Percentiles rank a stretch among this genome's conserved stretches.
Conservation (phyloP, 1,284 basidiomycete species). For the Caloboletus inedulis region DNA sequence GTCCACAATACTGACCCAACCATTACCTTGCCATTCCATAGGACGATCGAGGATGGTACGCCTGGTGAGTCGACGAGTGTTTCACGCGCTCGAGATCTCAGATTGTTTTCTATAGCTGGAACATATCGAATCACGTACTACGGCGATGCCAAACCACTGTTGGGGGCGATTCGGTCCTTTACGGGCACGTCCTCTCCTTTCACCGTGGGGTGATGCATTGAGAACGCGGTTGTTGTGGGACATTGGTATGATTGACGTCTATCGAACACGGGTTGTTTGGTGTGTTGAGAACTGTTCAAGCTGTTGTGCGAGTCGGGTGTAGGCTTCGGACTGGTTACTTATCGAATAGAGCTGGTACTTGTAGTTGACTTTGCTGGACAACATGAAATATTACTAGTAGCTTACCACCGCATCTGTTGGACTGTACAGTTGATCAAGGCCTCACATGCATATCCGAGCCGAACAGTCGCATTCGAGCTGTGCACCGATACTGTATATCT, state of each 20-base stretch:
- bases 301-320: background rate
- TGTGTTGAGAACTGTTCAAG: background rate
- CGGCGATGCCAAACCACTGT: slow-evolving; percentile 68
- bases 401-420: no score
- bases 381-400: background rate
- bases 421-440: no score
- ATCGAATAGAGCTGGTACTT: background rate
- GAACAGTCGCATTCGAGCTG: no score
- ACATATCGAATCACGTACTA: slow-evolving; percentile 71
- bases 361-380: background rate
- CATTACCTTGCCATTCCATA: slow-evolving; percentile 24
- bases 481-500: slow-evolving; percentile 29
- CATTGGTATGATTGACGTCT: no score
- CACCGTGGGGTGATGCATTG: slow-evolving; percentile 37
- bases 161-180: slow-evolving; percentile 61
- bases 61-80: slow-evolving; percentile 20
- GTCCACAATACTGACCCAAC: background rate
- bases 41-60: slow-evolving; percentile 64
- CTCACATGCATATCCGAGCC: no score
- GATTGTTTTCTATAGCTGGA: slow-evolving; percentile 41
- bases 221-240: background rate
- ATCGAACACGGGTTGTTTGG: background rate
- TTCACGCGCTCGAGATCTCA: background rate
- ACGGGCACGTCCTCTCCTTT: slow-evolving; percentile 61
- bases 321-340: background rate